Percentiles rank a stretch among this genome's conserved stretches.
phyloP scores from a whole-genome alignment of 2,329 filamentous ascomycete species.

The Alternaria ethzedia region DNA sequence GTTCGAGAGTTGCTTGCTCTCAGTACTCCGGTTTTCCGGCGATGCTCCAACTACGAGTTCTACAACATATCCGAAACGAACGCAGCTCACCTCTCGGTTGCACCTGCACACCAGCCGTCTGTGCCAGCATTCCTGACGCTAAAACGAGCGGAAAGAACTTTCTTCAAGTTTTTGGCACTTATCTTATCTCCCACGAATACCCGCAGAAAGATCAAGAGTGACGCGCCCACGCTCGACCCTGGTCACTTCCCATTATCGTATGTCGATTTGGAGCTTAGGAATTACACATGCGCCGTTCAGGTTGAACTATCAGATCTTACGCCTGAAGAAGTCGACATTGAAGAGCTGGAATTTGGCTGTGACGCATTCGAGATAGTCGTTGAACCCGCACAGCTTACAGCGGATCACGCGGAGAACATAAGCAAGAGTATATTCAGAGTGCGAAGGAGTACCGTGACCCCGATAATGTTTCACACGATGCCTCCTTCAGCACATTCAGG shows the following conservation, averaged over 20 bases:
- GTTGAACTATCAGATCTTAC: constrained; percentile 66
- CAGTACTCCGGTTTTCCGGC: constrained; percentile 65
- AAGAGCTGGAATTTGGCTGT: constrained; percentile 68
- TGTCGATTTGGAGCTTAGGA: constrained; percentile 64
- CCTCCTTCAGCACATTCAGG: constrained; percentile 30
- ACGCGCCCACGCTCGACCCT: constrained; percentile 63
- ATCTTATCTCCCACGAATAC: constrained; percentile 60
- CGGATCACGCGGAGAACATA: constrained; percentile 52
- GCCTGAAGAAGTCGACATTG: constrained; percentile 63
- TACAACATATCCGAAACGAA: constrained; percentile 71
- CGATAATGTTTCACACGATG: constrained; percentile 51
- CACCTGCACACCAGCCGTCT: constrained; percentile 43
- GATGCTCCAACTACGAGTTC: constrained; percentile 76
- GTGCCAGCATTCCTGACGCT: constrained; percentile 68
- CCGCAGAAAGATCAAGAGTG: constrained; percentile 16
- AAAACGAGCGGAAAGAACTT: constrained; percentile 71
- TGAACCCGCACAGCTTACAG: constrained; percentile 41
- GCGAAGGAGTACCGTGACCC: constrained; percentile 64
- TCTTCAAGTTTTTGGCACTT: constrained; percentile 70
- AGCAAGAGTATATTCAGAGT: constrained; percentile 65
- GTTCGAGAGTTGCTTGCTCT: constrained; percentile 64
- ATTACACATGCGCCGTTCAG: constrained; percentile 71
- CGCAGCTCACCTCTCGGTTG: constrained; percentile 26
- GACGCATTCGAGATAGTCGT: constrained; percentile 71
- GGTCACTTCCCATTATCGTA: constrained; percentile 67